Conservation (phyloP, 2,329 filamentous ascomycete genomes). For the Phialocephala sp. region DNA sequence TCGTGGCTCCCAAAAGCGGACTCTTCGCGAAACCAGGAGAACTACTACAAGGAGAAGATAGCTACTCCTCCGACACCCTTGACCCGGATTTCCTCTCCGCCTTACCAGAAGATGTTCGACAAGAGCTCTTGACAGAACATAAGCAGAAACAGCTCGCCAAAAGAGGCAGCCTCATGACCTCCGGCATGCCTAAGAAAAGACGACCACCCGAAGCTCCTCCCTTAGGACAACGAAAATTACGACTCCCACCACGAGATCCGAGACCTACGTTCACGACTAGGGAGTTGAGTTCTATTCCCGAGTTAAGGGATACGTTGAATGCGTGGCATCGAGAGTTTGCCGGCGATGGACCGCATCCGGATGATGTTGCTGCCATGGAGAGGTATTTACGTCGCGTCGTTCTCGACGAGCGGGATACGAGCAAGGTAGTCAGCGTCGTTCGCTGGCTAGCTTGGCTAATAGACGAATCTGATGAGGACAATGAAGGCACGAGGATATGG, state of each 20-base stretch:
- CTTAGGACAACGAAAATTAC: constrained; percentile 43
- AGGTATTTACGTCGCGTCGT: constrained; percentile 77
- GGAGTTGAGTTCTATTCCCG: constrained; percentile 58
- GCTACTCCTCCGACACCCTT: constrained; percentile 29
- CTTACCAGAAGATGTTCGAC: constrained; percentile 79
- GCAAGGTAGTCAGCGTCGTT: constrained; percentile 72
- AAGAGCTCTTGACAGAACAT: constrained; percentile 80
- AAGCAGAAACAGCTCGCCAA: constrained; percentile 64
- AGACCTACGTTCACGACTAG: constrained; percentile 67
- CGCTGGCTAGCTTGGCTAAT: constrained; percentile 69
- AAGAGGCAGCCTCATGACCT: constrained; percentile 54
- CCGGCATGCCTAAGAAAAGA: constrained; percentile 30
- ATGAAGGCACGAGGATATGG: constrained; percentile 53
- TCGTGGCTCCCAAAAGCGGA: constrained; percentile 54
- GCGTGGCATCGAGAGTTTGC: constrained; percentile 78
- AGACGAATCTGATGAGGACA: constrained; percentile 51
- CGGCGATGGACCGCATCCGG: constrained; percentile 75
- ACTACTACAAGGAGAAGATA: constrained; percentile 17
- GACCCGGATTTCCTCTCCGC: constrained; percentile 76
- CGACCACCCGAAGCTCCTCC: constrained; percentile 30
- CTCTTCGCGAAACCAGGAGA: constrained; percentile 31
- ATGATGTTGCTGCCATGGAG: constrained; percentile 77
- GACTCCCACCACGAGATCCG: constrained; percentile 54
- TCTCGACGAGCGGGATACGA: constrained; percentile 75
- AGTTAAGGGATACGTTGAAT: constrained; percentile 75